Conservation (phyloP, 768 basidiomycete species). For the Podaxis sp. region DNA sequence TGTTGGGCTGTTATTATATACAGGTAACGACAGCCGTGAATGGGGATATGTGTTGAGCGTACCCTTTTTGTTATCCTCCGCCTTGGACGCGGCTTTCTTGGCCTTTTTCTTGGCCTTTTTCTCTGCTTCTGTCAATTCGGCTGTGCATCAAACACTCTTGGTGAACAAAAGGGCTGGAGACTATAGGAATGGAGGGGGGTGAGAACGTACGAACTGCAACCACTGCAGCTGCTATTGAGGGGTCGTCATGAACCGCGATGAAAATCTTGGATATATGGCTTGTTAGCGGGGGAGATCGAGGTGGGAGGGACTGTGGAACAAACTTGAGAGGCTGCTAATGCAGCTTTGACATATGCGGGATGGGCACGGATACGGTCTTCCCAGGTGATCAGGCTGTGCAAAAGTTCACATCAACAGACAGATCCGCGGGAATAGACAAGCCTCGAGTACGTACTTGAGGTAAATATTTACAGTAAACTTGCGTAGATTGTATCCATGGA, state of each 20-base stretch:
- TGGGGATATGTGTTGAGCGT: slow-evolving; percentile 6
- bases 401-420: neutral
- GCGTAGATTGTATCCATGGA: slow-evolving; percentile 91
- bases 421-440: neutral
- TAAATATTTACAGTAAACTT: slow-evolving; percentile 88
- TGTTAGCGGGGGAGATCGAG: slow-evolving; percentile 4
- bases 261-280: slow-evolving; percentile 53
- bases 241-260: slow-evolving; percentile 65
- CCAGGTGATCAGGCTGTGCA: slow-evolving; percentile 67
- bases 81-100: slow-evolving; percentile 67
- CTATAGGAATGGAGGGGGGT: no score
- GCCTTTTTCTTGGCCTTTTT: slow-evolving; percentile 87
- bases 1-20: slow-evolving; percentile 18
- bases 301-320: neutral
- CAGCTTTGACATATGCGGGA: slow-evolving; percentile 70
- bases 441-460: slow-evolving; percentile 53
- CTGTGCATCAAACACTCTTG: slow-evolving; percentile 19
- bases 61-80: slow-evolving; percentile 69
- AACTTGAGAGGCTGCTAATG: slow-evolving; percentile 67
- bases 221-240: slow-evolving; percentile 46
- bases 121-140: slow-evolving; percentile 51
- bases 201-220: slow-evolving; percentile 32
- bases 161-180: neutral
- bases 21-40: neutral
- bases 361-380: slow-evolving; percentile 78